Conservation (phyloP, 495 filamentous ascomycete genomes). For the Chlorociboria aeruginascens region DNA sequence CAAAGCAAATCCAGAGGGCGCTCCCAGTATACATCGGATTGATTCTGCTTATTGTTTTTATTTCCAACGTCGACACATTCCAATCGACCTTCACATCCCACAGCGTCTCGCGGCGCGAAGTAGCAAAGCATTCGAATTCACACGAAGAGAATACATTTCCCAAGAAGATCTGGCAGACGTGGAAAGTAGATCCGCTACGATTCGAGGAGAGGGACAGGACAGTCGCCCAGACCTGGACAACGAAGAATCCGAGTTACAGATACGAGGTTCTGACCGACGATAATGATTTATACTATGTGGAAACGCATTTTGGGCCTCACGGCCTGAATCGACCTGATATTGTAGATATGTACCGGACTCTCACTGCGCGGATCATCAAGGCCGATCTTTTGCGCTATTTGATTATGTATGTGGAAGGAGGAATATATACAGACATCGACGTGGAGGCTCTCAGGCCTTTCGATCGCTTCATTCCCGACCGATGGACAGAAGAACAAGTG, state of each 20-base stretch:
- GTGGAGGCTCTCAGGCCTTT: slow-evolving; percentile 33
- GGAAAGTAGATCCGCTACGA: slow-evolving; percentile 47
- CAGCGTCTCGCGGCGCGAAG: slow-evolving; percentile 9
- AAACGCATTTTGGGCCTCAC: slow-evolving; percentile 41
- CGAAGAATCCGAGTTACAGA: slow-evolving; percentile 43
- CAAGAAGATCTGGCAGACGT: slow-evolving; percentile 54
- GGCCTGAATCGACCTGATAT: slow-evolving; percentile 51
- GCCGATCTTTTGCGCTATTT: slow-evolving; percentile 43
- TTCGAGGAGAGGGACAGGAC: slow-evolving; percentile 44
- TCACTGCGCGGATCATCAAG: slow-evolving; percentile 46
- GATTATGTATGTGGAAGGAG: slow-evolving; percentile 40
- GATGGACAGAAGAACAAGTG: slow-evolving; percentile 33
- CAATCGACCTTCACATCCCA: not conserved
- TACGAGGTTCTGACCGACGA: slow-evolving; percentile 56
- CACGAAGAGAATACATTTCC: slow-evolving; percentile 22
- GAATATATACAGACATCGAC: slow-evolving; percentile 39
- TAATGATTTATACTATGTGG: slow-evolving; percentile 46
- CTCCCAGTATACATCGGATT: slow-evolving; percentile 17
- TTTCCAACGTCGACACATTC: slow-evolving; percentile 21
- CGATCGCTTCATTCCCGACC: slow-evolving; percentile 28
- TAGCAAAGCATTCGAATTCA: slow-evolving; percentile 12
- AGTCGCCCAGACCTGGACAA: slow-evolving; percentile 42
- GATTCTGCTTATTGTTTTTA: slow-evolving; percentile 31
- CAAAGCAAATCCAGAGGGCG: slow-evolving; percentile 17
- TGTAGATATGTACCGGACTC: slow-evolving; percentile 39